Conservation (phyloP, 441 rosid species). For the Erysimum cheiri region DNA sequence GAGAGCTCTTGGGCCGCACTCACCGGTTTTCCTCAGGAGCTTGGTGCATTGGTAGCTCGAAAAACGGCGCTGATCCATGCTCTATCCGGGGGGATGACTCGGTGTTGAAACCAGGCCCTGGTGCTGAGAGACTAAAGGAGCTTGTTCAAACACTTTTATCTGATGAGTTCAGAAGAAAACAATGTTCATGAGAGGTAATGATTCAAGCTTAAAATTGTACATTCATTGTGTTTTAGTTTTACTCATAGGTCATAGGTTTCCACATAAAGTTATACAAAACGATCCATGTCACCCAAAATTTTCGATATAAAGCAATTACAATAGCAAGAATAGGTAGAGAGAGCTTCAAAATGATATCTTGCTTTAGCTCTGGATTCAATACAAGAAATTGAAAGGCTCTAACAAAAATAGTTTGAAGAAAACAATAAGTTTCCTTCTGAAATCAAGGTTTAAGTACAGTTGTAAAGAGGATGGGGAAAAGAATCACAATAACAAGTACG, state of each 20-base stretch:
- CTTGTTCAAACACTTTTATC: constrained; percentile 61
- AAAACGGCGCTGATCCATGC: constrained; percentile 26
- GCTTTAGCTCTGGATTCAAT: constrained; percentile 23
- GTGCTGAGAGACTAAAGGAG: constrained; percentile 65
- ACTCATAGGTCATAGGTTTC: constrained; percentile 36
- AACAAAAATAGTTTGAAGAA: constrained; percentile 17
- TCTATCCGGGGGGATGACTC: constrained; percentile 45
- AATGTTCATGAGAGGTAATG: constrained; percentile 55
- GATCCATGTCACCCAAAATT: background rate
- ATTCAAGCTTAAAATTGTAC: constrained; percentile 34
- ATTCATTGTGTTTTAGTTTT: constrained; percentile 32
- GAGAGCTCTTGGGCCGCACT: constrained; percentile 61
- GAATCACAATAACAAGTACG: constrained; percentile 45
- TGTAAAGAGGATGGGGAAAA: constrained; percentile 44
- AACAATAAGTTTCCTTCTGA: background rate
- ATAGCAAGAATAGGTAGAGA: constrained; percentile 3
- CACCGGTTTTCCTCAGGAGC: constrained; percentile 69
- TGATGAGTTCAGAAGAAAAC: constrained; percentile 57
- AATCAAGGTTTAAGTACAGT: constrained; percentile 35
- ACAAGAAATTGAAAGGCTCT: constrained; percentile 8
- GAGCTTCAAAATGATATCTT: background rate
- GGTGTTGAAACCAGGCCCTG: constrained; percentile 69
- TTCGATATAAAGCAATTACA: constrained; percentile 23
- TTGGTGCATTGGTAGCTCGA: constrained; percentile 60
- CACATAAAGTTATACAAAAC: constrained; percentile 25